These are phyloP conservation scores for Geotrichum armillariae DNA, from an alignment of 1,139 yeast genomes.

Conservation along the genomic window DNA sequence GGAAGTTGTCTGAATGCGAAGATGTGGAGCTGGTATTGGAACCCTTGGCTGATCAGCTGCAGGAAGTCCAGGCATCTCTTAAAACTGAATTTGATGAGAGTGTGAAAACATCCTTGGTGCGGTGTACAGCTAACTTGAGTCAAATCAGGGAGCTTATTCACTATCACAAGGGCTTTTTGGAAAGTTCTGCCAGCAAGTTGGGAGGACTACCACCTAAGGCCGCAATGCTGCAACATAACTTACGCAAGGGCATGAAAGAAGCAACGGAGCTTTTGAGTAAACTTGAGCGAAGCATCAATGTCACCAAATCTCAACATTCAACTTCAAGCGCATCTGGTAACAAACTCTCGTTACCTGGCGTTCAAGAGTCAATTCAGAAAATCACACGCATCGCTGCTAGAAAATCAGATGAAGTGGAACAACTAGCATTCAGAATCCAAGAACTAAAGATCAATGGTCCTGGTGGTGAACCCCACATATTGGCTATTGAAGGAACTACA, in stretches of 20 bases:
- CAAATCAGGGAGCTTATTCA: conserved; percentile 29
- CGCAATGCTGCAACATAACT: conserved; percentile 29
- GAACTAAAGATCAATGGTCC: conserved; percentile 13
- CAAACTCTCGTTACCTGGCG: neutral
- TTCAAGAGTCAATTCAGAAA: conserved; percentile 15
- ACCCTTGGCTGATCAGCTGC: conserved; percentile 19
- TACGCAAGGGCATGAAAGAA: conserved; percentile 23
- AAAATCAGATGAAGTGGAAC: conserved; percentile 6
- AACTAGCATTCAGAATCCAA: conserved; percentile 4
- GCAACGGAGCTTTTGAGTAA: conserved; percentile 26
- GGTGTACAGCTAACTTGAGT: conserved; percentile 24
- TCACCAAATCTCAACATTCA: conserved; percentile 7
- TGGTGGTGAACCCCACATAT: neutral
- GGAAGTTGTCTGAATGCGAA: conserved; percentile 29
- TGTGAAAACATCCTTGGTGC: conserved; percentile 25
- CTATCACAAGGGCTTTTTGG: conserved; percentile 25
- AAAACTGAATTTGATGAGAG: conserved; percentile 18
- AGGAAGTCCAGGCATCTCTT: conserved; percentile 9
- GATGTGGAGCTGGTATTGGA: conserved; percentile 25
- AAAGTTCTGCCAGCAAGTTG: conserved; percentile 25
- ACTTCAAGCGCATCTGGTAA: neutral
- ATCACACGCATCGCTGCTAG: conserved; percentile 6
- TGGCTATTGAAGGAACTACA: neutral
- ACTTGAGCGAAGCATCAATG: conserved; percentile 8
- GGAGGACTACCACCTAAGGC: conserved; percentile 32